Evolutionary conservation across 2,329 filamentous ascomycete genomes (phyloP), one percentile per base, ranked within the genome.

Genomic region (Clonostachys sp.): DNA sequence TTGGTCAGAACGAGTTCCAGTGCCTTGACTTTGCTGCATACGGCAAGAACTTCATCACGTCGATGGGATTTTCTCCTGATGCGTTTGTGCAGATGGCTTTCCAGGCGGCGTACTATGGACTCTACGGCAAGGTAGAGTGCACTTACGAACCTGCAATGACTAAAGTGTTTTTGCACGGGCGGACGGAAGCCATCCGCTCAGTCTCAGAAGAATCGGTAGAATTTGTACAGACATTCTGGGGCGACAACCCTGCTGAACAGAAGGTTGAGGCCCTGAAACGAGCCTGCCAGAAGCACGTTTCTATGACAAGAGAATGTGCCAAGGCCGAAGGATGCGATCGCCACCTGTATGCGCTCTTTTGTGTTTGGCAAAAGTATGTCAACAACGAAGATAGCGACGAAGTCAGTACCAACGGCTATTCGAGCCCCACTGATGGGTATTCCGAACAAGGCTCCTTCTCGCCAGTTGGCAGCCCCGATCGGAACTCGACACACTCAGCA

Each of bases 71-170:
- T 68, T 97, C 92, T 0, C 92, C 94, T 0, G 94, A 97, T 63
- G 94, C 94, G 0, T 99, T 96, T 62, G 89, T 99, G 17, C 94
- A 99, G 66, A 97, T 99, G 92, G 94, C 94, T 0, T 96, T 96
- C 72, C 94, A 99, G 66, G 92, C 92, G 5, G 92, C 94, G 2
- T 97, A 99, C 72, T 99, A 96, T 60, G 94, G 94, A 3, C 78
- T 99, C 8, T 99, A 97, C 58, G 94, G 94, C 4, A 84, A 90
- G 5, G 83, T 96, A 2, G 94, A 97, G 66, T 95, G 90, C 62
- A 94, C 91, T 0, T 99, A 99, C 64, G 94, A 99, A 67, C 94
- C 94, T 8, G 92, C 94, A 40, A 97, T 99, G 94, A 99, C 94
- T 45, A 99, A 99, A 66, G 75, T 87, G 50, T 99, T 83, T 69